phyloP scores from a whole-genome alignment of 192 early-diverging fungal species.

The Backusella liffmaniae region DNA sequence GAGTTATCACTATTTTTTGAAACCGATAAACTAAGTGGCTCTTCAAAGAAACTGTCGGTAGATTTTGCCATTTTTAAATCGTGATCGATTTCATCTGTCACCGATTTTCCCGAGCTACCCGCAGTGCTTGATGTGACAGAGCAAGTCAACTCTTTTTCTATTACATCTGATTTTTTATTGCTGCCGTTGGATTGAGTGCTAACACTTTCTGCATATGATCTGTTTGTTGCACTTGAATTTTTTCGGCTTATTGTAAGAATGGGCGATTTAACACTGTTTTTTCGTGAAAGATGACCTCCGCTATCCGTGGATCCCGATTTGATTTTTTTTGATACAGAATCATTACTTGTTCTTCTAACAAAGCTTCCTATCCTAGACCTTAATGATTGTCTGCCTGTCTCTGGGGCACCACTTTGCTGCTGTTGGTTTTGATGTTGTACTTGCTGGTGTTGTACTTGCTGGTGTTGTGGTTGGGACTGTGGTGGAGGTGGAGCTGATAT shows the following conservation, averaged over 20 bases:
- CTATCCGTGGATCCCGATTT: neutral
- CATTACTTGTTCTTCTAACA: slow-evolving; percentile 8
- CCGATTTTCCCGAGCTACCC: neutral
- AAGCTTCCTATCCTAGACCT: slow-evolving; percentile 8
- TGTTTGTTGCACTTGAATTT: neutral
- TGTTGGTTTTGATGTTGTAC: neutral
- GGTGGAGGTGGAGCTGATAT: neutral
- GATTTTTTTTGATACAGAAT: neutral
- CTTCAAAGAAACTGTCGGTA: neutral
- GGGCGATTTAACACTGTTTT: neutral
- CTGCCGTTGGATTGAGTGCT: neutral
- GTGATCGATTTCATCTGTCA: neutral
- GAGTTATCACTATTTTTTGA: slow-evolving; percentile 1
- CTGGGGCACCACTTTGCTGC: neutral
- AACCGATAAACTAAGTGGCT: neutral
- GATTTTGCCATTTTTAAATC: neutral
- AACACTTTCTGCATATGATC: neutral
- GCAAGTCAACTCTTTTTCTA: neutral
- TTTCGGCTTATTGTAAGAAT: slow-evolving; percentile 5
- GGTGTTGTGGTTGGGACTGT: neutral
- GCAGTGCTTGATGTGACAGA: slow-evolving; percentile 8
- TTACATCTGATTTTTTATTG: neutral
- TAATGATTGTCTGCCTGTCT: slow-evolving; percentile 7
- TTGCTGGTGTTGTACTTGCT: neutral
- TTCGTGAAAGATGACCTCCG: neutral